Evolutionary conservation across 2,329 filamentous ascomycete species (phyloP).

Genomic region (Epichloe festucae): DNA sequence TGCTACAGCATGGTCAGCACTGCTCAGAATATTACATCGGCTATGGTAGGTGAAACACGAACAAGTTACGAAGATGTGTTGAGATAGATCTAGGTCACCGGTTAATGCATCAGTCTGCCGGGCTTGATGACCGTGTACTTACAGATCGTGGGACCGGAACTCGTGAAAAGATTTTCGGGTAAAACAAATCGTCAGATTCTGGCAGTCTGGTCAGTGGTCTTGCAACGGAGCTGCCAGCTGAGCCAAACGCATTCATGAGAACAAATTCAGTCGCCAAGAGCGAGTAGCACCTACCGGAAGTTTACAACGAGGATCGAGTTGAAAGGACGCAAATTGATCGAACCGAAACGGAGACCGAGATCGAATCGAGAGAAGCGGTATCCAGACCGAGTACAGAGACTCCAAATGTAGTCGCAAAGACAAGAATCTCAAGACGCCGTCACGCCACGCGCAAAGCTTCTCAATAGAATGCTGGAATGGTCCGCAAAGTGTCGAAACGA

Average conservation of each 20-base stretch:
- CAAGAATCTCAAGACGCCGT: slow-evolving; percentile 26
- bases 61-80: neutral
- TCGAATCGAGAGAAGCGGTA: slow-evolving; percentile 22
- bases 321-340: slow-evolving; percentile 16
- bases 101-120: neutral
- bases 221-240: neutral
- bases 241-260: neutral
- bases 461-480: slow-evolving; percentile 19
- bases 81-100: slow-evolving; percentile 1
- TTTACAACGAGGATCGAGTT: slow-evolving; percentile 9
- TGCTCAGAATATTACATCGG: neutral
- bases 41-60: neutral
- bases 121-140: neutral
- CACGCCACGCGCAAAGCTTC: slow-evolving; percentile 22
- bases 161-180: slow-evolving; percentile 13
- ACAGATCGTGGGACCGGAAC: slow-evolving; percentile 4
- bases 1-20: neutral
- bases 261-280: neutral
- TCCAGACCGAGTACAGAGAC: slow-evolving; percentile 24
- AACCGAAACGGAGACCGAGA: slow-evolving; percentile 18
- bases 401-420: slow-evolving; percentile 25
- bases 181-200: slow-evolving; percentile 14
- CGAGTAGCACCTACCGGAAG: slow-evolving; percentile 6
- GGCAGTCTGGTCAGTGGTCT: neutral
- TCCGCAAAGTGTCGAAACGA: slow-evolving; percentile 8